A percentile compares a stretch with the other conserved stretches of the same genome.
Evolutionary conservation across 139 green algal species (phyloP).

Genomic region (Zygnema cylindricum): DNA sequence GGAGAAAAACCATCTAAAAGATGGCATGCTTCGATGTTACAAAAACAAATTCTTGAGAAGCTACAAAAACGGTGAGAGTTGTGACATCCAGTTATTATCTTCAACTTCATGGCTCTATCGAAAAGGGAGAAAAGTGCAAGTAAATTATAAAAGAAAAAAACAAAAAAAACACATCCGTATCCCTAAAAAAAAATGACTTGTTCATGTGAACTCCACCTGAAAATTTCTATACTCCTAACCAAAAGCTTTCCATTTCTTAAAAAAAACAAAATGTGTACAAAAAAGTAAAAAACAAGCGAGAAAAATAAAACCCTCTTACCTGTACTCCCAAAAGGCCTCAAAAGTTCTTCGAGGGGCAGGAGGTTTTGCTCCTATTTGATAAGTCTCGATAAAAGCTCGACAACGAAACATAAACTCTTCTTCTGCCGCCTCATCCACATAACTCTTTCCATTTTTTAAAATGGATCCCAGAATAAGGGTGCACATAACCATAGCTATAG

Average conservation of each 20-base stretch:
- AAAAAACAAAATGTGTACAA: neutral
- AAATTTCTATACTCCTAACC: neutral
- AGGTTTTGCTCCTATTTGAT: conserved; percentile 34
- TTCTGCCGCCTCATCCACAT: conserved; percentile 68
- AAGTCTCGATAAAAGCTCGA: conserved; percentile 55
- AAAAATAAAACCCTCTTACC: conserved; percentile 21
- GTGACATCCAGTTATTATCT: too few relatives aligned
- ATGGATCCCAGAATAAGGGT: conserved; percentile 65
- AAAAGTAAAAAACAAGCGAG: neutral
- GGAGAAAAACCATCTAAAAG: too few relatives aligned
- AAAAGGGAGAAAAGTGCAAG: too few relatives aligned
- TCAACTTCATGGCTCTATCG: too few relatives aligned
- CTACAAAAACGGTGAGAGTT: too few relatives aligned
- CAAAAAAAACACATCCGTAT: too few relatives aligned
- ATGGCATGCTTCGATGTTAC: too few relatives aligned
- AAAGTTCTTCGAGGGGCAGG: conserved; percentile 47
- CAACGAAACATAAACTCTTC: conserved; percentile 66
- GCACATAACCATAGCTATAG: conserved; percentile 67
- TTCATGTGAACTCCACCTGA: neutral
- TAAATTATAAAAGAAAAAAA: too few relatives aligned
- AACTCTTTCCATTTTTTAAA: conserved; percentile 69
- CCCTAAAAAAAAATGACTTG: neutral
- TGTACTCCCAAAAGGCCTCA: conserved; percentile 58
- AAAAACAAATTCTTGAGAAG: too few relatives aligned
- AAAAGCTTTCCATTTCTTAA: neutral